Conservation (phyloP, 768 basidiomycete species). For the Podaxis pistillaris region DNA sequence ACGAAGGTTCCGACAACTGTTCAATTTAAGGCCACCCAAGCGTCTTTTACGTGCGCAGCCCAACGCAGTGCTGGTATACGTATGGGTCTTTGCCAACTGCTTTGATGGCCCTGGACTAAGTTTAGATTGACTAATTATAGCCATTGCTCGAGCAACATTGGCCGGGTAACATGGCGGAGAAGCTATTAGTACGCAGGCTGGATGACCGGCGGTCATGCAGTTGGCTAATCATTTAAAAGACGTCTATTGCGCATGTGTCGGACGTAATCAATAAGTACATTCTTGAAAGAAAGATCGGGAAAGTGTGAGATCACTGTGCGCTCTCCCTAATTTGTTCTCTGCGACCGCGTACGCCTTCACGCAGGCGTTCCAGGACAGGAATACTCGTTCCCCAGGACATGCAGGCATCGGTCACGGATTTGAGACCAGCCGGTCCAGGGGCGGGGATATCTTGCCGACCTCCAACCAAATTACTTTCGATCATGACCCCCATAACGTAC, state of each 20-base stretch:
- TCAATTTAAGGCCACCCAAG: too few species aligned
- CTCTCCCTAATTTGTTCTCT: constrained; percentile 44
- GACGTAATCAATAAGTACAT: not conserved
- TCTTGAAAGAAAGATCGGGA: not conserved
- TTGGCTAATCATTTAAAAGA: not conserved
- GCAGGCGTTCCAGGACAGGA: constrained; percentile 75
- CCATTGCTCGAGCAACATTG: too few species aligned
- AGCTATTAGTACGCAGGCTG: not conserved
- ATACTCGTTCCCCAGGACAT: constrained; percentile 89
- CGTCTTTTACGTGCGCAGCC: too few species aligned
- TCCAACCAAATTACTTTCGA: constrained; percentile 88
- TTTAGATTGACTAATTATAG: too few species aligned
- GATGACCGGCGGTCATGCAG: not conserved
- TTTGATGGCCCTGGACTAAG: too few species aligned
- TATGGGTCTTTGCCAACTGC: too few species aligned
- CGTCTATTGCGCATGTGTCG: not conserved
- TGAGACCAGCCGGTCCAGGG: constrained; percentile 67
- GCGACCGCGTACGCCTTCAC: constrained; percentile 85
- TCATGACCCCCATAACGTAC: constrained; percentile 90
- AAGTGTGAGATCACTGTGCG: constrained; percentile 10
- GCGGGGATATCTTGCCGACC: constrained; percentile 84
- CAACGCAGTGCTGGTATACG: too few species aligned
- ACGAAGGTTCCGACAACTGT: too few species aligned
- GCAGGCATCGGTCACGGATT: constrained; percentile 87
- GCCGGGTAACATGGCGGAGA: too few species aligned